Conservation (phyloP, 371 early-diverging fungal genomes). For the Funneliformis caledonium region DNA sequence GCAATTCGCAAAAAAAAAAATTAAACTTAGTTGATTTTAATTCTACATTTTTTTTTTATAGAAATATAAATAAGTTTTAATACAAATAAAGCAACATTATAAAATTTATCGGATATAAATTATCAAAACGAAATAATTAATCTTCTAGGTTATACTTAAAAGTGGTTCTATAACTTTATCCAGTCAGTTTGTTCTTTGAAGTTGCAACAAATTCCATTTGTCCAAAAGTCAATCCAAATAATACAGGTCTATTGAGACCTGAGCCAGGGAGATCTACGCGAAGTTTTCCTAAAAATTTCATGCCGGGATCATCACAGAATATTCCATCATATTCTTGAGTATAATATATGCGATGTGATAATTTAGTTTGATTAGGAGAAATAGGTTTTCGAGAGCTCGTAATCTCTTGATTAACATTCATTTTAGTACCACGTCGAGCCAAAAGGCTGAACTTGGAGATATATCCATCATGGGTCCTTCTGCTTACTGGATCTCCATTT, state of each 20-base stretch:
- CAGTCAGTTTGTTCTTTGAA: constrained; percentile 10
- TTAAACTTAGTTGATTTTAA: no score
- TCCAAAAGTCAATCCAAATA: constrained; percentile 19
- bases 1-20: no score
- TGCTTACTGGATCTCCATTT: constrained; percentile 2
- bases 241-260: constrained; percentile 7
- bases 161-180: constrained; percentile 15
- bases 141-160: constrained; percentile 22
- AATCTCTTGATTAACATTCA: constrained; percentile 27
- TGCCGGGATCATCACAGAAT: constrained; percentile 32
- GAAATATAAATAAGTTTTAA: no score
- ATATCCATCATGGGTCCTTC: background rate
- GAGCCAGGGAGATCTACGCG: background rate
- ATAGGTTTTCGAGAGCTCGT: background rate
- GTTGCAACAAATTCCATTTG: constrained; percentile 37
- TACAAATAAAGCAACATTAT: no score
- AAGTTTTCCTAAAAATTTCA: constrained; percentile 17
- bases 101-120: no score
- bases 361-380: background rate
- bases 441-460: background rate
- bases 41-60: no score
- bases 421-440: background rate
- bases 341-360: background rate
- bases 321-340: constrained; percentile 2
- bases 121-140: background rate